Conservation (phyloP, 495 filamentous ascomycete species). For the Penicillium fimorum region DNA sequence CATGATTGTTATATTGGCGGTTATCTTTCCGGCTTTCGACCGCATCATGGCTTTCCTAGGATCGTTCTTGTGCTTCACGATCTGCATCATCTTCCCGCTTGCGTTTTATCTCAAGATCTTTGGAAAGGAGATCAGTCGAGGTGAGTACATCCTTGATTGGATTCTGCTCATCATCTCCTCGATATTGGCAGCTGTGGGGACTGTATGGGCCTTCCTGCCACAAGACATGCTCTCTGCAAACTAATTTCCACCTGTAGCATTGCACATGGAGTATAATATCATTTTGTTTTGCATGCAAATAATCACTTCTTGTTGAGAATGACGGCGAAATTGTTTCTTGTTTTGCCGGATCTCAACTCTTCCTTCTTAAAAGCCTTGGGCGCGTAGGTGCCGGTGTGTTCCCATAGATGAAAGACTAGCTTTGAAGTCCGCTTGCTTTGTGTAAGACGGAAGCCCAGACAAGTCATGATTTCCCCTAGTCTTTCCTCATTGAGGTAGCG, state of each 20-base stretch:
- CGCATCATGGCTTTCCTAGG: constrained; percentile 93
- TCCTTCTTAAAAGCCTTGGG: constrained; percentile 60
- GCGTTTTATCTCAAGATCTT: constrained; percentile 94
- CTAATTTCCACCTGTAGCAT: constrained; percentile 9
- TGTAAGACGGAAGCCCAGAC: constrained; percentile 66
- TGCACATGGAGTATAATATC: background rate
- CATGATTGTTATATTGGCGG: constrained; percentile 65
- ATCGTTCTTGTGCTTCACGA: constrained; percentile 85
- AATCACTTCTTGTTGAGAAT: constrained; percentile 46
- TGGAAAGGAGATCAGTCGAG: constrained; percentile 64
- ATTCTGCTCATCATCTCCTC: constrained; percentile 66
- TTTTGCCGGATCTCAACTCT: constrained; percentile 67
- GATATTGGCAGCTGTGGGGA: constrained; percentile 71
- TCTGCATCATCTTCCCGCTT: constrained; percentile 87
- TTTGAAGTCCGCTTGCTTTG: constrained; percentile 74
- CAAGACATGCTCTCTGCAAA: constrained; percentile 50
- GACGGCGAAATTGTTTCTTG: constrained; percentile 87
- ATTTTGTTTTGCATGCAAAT: constrained; percentile 5
- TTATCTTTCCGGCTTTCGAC: constrained; percentile 86
- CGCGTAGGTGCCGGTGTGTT: constrained; percentile 34
- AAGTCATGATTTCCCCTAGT: constrained; percentile 69
- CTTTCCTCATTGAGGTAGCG: constrained; percentile 79
- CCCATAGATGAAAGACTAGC: constrained; percentile 88
- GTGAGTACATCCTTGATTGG: constrained; percentile 67
- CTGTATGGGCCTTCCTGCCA: constrained; percentile 84